These are phyloP conservation scores for Pseudozyma sp. DNA, from an alignment of 1,284 basidiomycete species.

Conservation along the genomic window DNA sequence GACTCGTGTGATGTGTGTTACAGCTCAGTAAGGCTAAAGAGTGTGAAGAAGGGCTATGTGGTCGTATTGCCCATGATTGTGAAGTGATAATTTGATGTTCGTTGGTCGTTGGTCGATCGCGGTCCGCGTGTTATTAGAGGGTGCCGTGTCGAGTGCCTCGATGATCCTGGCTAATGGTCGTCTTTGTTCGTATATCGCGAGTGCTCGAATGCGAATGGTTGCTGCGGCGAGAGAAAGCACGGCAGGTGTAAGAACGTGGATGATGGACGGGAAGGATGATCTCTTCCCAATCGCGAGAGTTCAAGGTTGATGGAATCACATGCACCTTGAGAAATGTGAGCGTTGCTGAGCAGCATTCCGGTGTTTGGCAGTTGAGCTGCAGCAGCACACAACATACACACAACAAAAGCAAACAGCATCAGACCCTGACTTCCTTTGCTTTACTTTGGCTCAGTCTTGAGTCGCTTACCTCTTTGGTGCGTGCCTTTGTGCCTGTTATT, in stretches of 20 bases:
- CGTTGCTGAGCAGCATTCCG: slow-evolving; percentile 14
- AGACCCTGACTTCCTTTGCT: slow-evolving; percentile 1
- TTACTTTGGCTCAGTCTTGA: neutral
- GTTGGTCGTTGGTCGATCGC: neutral
- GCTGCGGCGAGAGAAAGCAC: too few species aligned
- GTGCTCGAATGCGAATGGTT: too few species aligned
- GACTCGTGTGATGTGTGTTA: neutral
- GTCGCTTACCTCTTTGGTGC: neutral
- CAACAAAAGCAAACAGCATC: slow-evolving; percentile 7
- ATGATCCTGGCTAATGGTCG: neutral
- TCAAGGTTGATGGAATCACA: neutral
- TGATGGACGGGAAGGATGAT: slow-evolving; percentile 3
- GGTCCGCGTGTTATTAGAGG: too few species aligned
- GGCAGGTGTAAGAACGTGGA: neutral
- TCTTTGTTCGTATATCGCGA: neutral
- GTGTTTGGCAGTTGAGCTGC: slow-evolving; percentile 19
- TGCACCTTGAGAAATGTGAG: neutral
- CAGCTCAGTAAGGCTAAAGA: too few species aligned
- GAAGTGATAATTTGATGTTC: neutral
- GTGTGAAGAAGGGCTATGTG: neutral
- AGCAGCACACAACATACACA: neutral
- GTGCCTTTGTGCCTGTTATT: neutral
- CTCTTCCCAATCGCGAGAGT: neutral
- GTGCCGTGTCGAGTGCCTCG: too few species aligned
- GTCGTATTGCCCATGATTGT: neutral